Percentiles rank a stretch among this genome's conserved stretches.
Conservation (phyloP, 164 flowering plant species). For the Stephania yunnanensis region DNA sequence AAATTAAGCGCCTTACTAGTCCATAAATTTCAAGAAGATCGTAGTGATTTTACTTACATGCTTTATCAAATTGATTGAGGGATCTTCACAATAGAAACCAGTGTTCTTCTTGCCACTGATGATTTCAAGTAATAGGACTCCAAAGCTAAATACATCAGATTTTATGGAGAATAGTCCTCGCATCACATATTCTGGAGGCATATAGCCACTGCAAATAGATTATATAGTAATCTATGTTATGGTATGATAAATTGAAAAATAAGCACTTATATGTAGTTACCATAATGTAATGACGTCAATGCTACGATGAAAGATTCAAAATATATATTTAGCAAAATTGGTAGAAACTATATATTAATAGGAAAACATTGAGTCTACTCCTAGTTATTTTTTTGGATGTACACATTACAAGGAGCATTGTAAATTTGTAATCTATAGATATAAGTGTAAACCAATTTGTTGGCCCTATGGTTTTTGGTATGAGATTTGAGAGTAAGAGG, state of each 20-base stretch:
- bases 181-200: conserved; percentile 75
- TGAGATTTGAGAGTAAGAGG: too few species aligned
- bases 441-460: too few species aligned
- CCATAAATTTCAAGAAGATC: neutral
- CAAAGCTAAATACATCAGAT: conserved; percentile 70
- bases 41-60: neutral
- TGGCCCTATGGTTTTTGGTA: too few species aligned
- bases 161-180: conserved; percentile 53
- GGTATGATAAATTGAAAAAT: too few species aligned
- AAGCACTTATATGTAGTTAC: too few species aligned
- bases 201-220: conserved; percentile 48
- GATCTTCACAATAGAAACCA: conserved; percentile 37
- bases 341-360: too few species aligned
- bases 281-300: too few species aligned
- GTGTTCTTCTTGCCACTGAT: conserved; percentile 52
- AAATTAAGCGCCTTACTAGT: neutral
- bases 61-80: conserved; percentile 39
- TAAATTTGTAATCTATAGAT: too few species aligned
- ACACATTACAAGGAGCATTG: too few species aligned
- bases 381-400: too few species aligned
- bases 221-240: neutral
- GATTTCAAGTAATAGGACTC: conserved; percentile 58
- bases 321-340: too few species aligned
- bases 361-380: too few species aligned
- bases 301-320: neutral